These are phyloP conservation scores for Paecilomyces niveus DNA, from an alignment of 2,329 filamentous ascomycete species.

Conservation along the genomic window DNA sequence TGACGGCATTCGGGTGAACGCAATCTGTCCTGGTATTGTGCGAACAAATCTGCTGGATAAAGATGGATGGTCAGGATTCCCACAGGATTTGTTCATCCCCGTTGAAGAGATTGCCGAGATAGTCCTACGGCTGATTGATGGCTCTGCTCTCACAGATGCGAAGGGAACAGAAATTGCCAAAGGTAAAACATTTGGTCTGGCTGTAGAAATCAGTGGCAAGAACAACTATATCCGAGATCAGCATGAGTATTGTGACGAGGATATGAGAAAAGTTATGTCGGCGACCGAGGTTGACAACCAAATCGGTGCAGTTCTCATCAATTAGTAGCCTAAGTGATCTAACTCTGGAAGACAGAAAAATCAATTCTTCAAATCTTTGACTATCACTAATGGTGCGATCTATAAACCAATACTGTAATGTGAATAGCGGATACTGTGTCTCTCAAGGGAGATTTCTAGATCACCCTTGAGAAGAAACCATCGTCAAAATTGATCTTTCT, in stretches of 20 bases:
- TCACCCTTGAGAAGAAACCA: not conserved
- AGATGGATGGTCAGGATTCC: slow-evolving; percentile 28
- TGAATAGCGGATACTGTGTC: not conserved
- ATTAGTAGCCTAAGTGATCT: not conserved
- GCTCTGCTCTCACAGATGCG: slow-evolving; percentile 7
- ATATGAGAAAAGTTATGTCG: slow-evolving; percentile 21
- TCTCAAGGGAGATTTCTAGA: not conserved
- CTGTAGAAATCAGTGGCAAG: slow-evolving; percentile 17
- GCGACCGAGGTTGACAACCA: slow-evolving; percentile 22
- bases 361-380: not conserved
- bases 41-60: slow-evolving; percentile 26
- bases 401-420: not conserved
- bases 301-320: slow-evolving; percentile 15
- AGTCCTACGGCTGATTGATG: slow-evolving; percentile 3
- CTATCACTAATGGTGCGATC: not conserved
- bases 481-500: not conserved
- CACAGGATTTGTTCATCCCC: slow-evolving; percentile 8
- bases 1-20: slow-evolving; percentile 33
- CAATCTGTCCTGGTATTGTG: slow-evolving; percentile 21
- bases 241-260: slow-evolving; percentile 16
- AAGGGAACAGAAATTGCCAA: slow-evolving; percentile 5
- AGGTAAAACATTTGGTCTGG: slow-evolving; percentile 15
- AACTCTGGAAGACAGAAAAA: not conserved
- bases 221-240: slow-evolving; percentile 16
- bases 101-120: slow-evolving; percentile 3